Base-by-base conservation (phyloP, 768 basidiomycete genomes). In the Lentinula guzmanii region DNA sequence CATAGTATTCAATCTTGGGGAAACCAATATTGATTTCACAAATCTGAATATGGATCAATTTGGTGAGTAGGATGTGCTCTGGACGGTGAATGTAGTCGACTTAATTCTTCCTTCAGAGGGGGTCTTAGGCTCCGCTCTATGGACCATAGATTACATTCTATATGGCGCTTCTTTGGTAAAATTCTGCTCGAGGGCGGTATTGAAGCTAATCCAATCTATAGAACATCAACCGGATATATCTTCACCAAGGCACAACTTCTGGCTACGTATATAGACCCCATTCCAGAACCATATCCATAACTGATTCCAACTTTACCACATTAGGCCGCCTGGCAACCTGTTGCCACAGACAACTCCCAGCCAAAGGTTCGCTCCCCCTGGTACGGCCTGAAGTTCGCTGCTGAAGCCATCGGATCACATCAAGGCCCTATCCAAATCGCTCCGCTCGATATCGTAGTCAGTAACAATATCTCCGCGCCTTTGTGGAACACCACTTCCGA, bases 21-120 rank as follows among this genome's bases (percentile, higher is more conserved):
- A 58, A 33, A 58, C 56, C 8, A 58, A 58, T 24, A 58, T 58
- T 3, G 56, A 58, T 58, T 58, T 58, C 13, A 35, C 34, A 8
- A 58, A 58, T 35, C 13, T 58, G 24, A 46, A 46, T 21, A 58
- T 58, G 56, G 56, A 58, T 33, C 56, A 58, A 18, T 58, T 58
- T 24, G 56, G 53, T 54, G 37, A 41, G 53, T 39, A 41, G 1
- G 31, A 0, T 16, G 13, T n/a, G 16, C 4, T 52, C 34, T 24
- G 53, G 39, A 18, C 11, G 24, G 16, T 48, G 2, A 3, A 28
- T 28, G 28, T 28, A 28, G 28, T 28, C 3, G 28, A 28, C 2
- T 28, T 13, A 13, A 21, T 35, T 24, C 10, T 8, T 13, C 39
- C 39, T 7, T 33, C 18, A 54, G 53, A 58, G 33, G 56, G 56